Base-by-base conservation (phyloP, 208 protist genomes). In the Acanthamoeba castellanii region DNA sequence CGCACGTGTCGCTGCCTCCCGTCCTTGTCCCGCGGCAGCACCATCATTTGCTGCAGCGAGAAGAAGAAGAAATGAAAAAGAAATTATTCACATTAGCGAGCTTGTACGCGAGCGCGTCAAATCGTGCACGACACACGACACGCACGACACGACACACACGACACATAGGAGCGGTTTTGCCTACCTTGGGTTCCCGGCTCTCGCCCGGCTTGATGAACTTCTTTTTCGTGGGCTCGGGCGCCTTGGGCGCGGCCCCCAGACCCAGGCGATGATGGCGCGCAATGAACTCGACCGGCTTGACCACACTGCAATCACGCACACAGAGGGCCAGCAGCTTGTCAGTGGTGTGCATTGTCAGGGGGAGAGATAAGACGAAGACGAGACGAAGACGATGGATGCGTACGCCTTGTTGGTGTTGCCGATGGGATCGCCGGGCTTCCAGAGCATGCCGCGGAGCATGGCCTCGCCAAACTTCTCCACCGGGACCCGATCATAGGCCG, bases 351-450 rank as follows among this genome's bases (percentile, higher is more conserved):
- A 2, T 47, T 47, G 42, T 11, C 6, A 8, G 6, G 42, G 55
- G 59, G 14, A 1, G 84, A 30, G 11, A 90, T 22, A 34, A 89
- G 25, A 25, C 37, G 6, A 82, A 30, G 34, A 20, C 34, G 37
- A 34, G 72, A 68, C 25, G 27, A 68, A 3, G n/a, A 50, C 5
- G 70, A 81, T 50, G 30, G 70, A 42, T 0, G 37, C 81, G 50
- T 66, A 88, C 55, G 57, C 57, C 85, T 91, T 91, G 85, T 91
- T 91, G 30, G 85, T 91, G 59, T 74, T 64, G 85, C 85, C 85
- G 34, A 91, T 91, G 59, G 85, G 85, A 6, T 64, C 85, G 42
- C 88, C 88, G 47, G 57, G 88, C 34, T 50, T 66, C 88, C 88
- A 93, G 27, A 50, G 9, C 88, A 93, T 93, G 42, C 88, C 88